A percentile compares a stretch with the other conserved stretches of the same genome.
phyloP scores from a whole-genome alignment of 495 filamentous ascomycete genomes.

The Parathielavia appendiculata region DNA sequence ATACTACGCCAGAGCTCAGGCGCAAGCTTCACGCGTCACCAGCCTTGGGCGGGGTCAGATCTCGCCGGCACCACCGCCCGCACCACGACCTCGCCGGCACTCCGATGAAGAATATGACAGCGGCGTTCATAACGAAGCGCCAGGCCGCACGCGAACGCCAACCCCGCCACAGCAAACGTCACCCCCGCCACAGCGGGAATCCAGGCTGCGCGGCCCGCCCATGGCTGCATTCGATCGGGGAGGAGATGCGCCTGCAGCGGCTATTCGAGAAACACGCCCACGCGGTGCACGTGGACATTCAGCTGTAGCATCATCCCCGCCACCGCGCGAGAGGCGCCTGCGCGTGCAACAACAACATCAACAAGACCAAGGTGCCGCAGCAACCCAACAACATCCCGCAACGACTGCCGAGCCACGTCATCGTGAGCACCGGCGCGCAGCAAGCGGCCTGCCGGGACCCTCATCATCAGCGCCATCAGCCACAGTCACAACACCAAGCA shows the following conservation, averaged over 20 bases:
- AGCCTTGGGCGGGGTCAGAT: not conserved
- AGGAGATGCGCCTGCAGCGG: not conserved
- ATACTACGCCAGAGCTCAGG: conserved; percentile 19
- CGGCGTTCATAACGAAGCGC: not conserved
- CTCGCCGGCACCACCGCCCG: conserved; percentile 18
- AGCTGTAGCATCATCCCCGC: not conserved
- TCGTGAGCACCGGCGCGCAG: too few relatives aligned
- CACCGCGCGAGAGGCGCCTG: not conserved
- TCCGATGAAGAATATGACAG: conserved; percentile 7
- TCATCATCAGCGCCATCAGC: not conserved
- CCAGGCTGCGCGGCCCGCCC: too few relatives aligned
- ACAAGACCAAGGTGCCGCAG: not conserved
- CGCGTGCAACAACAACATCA: not conserved
- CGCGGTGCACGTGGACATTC: not conserved
- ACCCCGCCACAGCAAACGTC: conserved; percentile 4
- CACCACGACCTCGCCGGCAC: conserved; percentile 16
- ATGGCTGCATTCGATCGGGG: not conserved
- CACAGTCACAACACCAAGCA: not conserved
- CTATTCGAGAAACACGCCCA: not conserved
- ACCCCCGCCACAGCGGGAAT: conserved; percentile 1
- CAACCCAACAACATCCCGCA: too few relatives aligned
- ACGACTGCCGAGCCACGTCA: too few relatives aligned
- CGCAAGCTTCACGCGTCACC: conserved; percentile 12
- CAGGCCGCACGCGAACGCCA: not conserved
- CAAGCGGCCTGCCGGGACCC: not conserved